Evolutionary conservation across 106 monocot species (phyloP).

Genomic region (Acanthochlamys bracteata): DNA sequence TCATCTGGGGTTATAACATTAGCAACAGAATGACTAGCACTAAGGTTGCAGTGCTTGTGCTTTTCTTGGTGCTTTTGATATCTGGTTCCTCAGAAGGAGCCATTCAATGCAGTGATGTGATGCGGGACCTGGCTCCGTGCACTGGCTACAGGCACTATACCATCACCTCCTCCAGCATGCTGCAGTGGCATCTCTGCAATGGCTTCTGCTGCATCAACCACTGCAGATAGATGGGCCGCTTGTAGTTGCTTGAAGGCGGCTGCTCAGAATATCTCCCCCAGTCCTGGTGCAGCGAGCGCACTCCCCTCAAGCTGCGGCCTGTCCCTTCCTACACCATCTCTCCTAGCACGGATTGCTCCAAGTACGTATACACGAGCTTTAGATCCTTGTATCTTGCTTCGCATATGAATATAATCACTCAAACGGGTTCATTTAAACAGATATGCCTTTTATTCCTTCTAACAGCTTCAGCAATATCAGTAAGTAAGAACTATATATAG

Average conservation of each 20-base stretch:
- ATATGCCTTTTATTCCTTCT: too few species aligned
- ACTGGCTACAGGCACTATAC: conserved; percentile 8
- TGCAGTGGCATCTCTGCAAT: conserved; percentile 16
- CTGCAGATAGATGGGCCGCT: conserved; percentile 12
- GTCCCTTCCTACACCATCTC: conserved; percentile 28
- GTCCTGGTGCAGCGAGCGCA: conserved; percentile 8
- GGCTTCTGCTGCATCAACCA: conserved; percentile 15
- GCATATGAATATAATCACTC: too few species aligned
- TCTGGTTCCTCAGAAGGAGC: conserved; percentile 10
- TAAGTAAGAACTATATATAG: too few species aligned
- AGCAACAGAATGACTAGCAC: neutral
- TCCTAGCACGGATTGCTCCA: conserved; percentile 22
- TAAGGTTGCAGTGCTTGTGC: neutral
- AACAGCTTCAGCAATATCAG: too few species aligned
- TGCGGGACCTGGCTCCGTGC: conserved; percentile 18
- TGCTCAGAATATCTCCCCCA: conserved; percentile 1
- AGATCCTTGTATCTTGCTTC: too few species aligned
- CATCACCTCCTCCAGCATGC: conserved; percentile 11
- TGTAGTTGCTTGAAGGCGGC: conserved; percentile 3
- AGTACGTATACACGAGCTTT: conserved; percentile 9
- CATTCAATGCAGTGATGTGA: conserved; percentile 17
- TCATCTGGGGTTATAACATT: neutral
- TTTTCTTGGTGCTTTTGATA: neutral
- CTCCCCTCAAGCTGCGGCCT: conserved; percentile 20
- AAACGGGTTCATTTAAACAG: too few species aligned